Base-by-base conservation (phyloP, 148 eudicot species). In the Rhododendron williamsianum region DNA sequence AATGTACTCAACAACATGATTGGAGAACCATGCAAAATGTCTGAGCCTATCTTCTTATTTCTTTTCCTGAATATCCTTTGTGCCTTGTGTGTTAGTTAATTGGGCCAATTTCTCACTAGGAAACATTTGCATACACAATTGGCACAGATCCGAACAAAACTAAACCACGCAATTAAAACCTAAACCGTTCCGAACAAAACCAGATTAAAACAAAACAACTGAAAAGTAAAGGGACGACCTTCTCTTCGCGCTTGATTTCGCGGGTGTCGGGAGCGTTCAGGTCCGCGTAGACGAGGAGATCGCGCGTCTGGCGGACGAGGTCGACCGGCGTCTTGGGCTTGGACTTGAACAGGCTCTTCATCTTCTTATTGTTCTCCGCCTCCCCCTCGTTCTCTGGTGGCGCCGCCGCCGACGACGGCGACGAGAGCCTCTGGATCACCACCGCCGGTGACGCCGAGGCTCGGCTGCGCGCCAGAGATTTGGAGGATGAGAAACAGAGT, bases 321-420 rank as follows among this genome's bases (percentile, higher is more conserved):
- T 96, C 99, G 15, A 84, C 93, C 0, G 99, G 98, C 19, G 99
- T 95, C 73, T 91, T 92, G 4, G 98, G 97, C 87, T 96, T 96
- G 23, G 98, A 91, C 94, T 96, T 96, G 89, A 96, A 96, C 54
- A 96, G 88, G 46, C 91, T 91, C 89, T 95, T 96, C 99, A 95
- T 94, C 60, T 76, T 84, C n/a, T 78, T 83, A 4, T 78, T 83
- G 8, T 60, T 72, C 25, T 79, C 84, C 16, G 72, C 90, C 27
- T 81, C 89, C 11, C 38, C 60, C 4, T 16, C 58, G 10, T 27
- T 73, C 54, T 86, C 84, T 56, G 85, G 78, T 72, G 49, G 38
- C 76, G 60, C 84, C 56, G 86, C 76, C 86, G 76, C 65, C 80
- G 60, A 18, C n/a, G 21, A 13, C 69, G 76, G 56, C 69, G 82